Base-by-base conservation (phyloP, 345 rosid species). In the Populus tremula region DNA sequence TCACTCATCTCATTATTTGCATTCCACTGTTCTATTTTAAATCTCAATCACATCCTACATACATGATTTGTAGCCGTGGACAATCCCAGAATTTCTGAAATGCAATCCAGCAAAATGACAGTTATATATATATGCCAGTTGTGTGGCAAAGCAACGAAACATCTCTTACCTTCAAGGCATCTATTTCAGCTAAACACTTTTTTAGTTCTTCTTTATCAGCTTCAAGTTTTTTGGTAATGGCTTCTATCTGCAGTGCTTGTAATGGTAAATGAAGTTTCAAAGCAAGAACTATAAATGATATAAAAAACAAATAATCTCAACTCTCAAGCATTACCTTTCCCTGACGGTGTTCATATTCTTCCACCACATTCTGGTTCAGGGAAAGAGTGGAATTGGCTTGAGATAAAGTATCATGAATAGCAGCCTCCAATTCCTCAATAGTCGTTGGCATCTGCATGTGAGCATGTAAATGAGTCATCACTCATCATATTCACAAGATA, bases 351-450 rank as follows among this genome's bases (percentile, higher is more conserved):
- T 93, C 94, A 79, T 95, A 95, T 83, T 93, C 98, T 77, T 88
- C 86, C 72, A 95, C 76, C 38, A 92, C 85, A 79, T 95, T 95
- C 72, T 90, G 92, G 84, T 95, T 95, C 66, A 95, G 87, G 41
- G 87, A 91, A 72, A 89, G 90, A 75, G 89, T 91, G 65, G 98
- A 91, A 85, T 95, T 95, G 62, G 98, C 98, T 85, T 90, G 93
- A 80, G 94, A 85, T 38, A 87, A 74, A 74, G 82, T 88, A 80
- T 93, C 99, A 82, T 92, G 92, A 73, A 93, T 93, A 20, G 96
- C 96, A 66, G 98, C 99, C 81, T 92, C 91, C 84, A 95, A 73
- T 79, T 95, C 98, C 88, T 93, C 99, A 53, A 95, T 78, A 18
- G 98, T 93, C 12, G 79, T 67, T n/a, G 84, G 84, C 84, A 82